Conservation (phyloP, 352 stramenopile genomes). For the Stramenopiles sp. region DNA sequence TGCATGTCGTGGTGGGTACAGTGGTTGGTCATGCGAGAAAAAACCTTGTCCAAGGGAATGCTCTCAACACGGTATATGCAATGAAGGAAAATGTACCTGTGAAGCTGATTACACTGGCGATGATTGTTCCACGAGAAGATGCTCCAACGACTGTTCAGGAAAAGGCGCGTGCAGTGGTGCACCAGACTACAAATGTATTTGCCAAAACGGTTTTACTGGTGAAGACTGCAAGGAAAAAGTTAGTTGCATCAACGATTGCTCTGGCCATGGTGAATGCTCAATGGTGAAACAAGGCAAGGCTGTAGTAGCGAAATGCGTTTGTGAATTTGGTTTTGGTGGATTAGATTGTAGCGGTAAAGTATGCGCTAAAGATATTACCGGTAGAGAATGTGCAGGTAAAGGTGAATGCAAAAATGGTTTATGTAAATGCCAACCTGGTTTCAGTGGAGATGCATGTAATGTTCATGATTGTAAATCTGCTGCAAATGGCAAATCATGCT, state of each 20-base stretch:
- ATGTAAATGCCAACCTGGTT: neutral
- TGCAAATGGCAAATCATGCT: neutral
- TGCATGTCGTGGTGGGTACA: neutral
- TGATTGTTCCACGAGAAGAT: neutral
- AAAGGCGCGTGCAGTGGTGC: neutral
- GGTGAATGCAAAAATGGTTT: neutral
- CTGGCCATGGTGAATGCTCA: neutral
- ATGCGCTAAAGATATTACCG: neutral
- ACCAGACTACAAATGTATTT: neutral
- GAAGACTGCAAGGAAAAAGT: conserved; percentile 6
- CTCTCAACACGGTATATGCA: neutral
- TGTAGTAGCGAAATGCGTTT: neutral
- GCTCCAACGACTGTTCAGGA: neutral
- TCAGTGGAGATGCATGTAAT: neutral
- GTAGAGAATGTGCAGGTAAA: neutral
- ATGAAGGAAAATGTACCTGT: neutral
- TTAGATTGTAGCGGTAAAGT: neutral
- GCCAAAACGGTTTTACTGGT: neutral
- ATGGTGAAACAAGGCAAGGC: neutral
- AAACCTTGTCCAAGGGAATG: neutral
- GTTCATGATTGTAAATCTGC: neutral
- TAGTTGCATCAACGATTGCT: neutral
- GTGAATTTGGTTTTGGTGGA: neutral
- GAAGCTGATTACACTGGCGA: neutral
- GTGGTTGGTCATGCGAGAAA: neutral